phyloP scores from a whole-genome alignment of 1,284 basidiomycete genomes.

The Cystobasidium slooffiae region DNA sequence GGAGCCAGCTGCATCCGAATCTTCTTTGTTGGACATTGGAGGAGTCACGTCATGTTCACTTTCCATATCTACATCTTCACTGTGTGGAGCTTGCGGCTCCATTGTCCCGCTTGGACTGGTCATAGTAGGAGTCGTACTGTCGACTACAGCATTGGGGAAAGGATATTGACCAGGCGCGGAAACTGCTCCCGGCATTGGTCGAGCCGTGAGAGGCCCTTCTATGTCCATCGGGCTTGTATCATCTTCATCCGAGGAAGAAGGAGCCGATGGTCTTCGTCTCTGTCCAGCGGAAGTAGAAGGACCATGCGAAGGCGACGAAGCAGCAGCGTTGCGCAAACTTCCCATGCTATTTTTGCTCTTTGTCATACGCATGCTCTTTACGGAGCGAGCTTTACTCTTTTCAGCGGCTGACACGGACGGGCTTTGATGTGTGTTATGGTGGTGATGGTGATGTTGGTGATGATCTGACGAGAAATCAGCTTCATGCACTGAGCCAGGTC shows the following conservation, averaged over 20 bases:
- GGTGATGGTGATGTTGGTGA: background rate
- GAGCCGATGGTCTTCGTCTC: constrained; percentile 2
- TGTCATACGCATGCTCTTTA: constrained; percentile 25
- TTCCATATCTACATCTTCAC: background rate
- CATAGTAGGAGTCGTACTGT: too few species aligned
- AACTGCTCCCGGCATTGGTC: constrained; percentile 1
- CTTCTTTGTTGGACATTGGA: background rate
- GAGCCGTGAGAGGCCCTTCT: constrained; percentile 19
- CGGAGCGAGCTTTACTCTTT: constrained; percentile 26
- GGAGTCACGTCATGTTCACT: constrained; percentile 12
- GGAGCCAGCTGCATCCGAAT: background rate
- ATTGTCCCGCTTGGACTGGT: background rate
- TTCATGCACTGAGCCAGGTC: constrained; percentile 40
- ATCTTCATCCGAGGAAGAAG: constrained; percentile 20
- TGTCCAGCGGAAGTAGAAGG: constrained; percentile 1
- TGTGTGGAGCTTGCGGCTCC: background rate
- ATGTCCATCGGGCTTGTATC: constrained; percentile 15
- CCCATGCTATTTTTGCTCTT: constrained; percentile 18
- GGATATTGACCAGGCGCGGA: background rate
- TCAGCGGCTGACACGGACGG: constrained; percentile 9
- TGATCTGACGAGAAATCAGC: constrained; percentile 23
- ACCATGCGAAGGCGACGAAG: constrained; percentile 2
- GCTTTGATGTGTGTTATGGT: constrained; percentile 1
- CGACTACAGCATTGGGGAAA: background rate
- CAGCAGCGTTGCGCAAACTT: constrained; percentile 22